Base-by-base conservation (phyloP, 169 alveolate species). In the Plasmodium cynomolgi region DNA sequence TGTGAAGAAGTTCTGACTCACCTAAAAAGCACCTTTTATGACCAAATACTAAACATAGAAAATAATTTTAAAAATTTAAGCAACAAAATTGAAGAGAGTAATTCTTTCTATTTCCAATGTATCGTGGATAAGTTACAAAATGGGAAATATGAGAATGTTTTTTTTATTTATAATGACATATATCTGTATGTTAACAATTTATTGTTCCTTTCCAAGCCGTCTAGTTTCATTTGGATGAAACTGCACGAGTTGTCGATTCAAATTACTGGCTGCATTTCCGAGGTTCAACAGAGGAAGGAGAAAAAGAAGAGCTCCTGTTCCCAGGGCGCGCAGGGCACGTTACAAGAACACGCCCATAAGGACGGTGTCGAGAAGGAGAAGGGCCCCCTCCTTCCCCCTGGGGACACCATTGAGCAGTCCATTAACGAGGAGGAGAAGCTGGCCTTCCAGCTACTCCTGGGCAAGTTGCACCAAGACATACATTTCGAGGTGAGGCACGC, bases 191-290 rank as follows among this genome's bases (percentile, higher is more conserved):
- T 79, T 5, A 88, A 88, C 33, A 88, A 88, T 26, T 88, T 88
- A 29, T 68, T 88, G 37, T 88, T 34, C 81, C n/a, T 88, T 13
- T 88, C 94, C 11, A 88, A 88, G 31, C 94, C 94, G 23, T 88
- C 94, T 5, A 88, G 94, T 29, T 79, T 79, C 44, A 88, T 62
- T 26, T 88, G 94, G 94, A 88, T 88, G 94, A 88, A 79, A 23
- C 41, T 88, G 44, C 94, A 88, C n/a, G 94, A 88, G 44, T 15
- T 88, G 15, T 80, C 88, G 0, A 39, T 50, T 6, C 94, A 88
- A 79, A 33, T 88, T 54, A 58, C 88, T 4, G 68, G 41, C 44
- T 58, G 83, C n/a, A 79, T 88, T 54, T 79, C 29, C 0, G 73
- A 77, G 39, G 33, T 88, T 33, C 94, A 93, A 11, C 93, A 71